Evolutionary conservation across 495 filamentous ascomycete genomes (phyloP).

Genomic region (Neurospora pannonica): DNA sequence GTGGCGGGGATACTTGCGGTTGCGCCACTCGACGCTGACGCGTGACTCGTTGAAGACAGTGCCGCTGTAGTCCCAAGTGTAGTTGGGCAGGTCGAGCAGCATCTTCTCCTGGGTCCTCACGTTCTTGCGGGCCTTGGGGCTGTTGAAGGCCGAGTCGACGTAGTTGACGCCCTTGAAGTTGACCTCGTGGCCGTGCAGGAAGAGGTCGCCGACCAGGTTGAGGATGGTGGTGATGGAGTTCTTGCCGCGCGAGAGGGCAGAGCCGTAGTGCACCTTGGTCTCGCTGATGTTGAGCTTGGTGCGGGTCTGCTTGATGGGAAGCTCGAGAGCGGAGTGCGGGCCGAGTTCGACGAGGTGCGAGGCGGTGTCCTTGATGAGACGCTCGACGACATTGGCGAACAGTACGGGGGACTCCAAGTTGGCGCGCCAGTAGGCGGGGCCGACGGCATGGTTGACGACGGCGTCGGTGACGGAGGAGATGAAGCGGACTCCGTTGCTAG

Average conservation of each 20-base stretch:
- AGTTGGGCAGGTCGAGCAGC: slow-evolving; percentile 22
- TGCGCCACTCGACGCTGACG: slow-evolving; percentile 32
- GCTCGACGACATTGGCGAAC: slow-evolving; percentile 30
- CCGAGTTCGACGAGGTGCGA: slow-evolving; percentile 45
- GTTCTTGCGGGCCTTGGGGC: slow-evolving; percentile 4
- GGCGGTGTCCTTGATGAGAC: slow-evolving; percentile 3
- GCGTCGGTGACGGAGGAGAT: slow-evolving; percentile 22
- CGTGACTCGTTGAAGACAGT: slow-evolving; percentile 33
- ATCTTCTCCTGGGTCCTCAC: slow-evolving; percentile 14
- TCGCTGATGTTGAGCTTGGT: slow-evolving; percentile 8
- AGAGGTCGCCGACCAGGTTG: slow-evolving; percentile 22
- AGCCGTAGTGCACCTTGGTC: slow-evolving; percentile 13
- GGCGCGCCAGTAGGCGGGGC: slow-evolving; percentile 30
- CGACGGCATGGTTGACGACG: slow-evolving; percentile 13
- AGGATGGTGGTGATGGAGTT: slow-evolving; percentile 15
- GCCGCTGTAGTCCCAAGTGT: slow-evolving; percentile 32
- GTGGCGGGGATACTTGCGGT: slow-evolving; percentile 23
- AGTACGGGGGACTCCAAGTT: slow-evolving; percentile 38
- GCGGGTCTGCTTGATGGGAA: slow-evolving; percentile 39
- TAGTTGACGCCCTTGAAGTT: slow-evolving; percentile 14
- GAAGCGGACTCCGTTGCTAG: slow-evolving; percentile 21
- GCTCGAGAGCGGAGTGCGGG: slow-evolving; percentile 45
- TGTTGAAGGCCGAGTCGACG: slow-evolving; percentile 5
- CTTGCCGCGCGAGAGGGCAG: slow-evolving; percentile 18
- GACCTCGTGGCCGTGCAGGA: slow-evolving; percentile 19